Conservation (phyloP, 2,329 filamentous ascomycete genomes). For the Penicillium sp. region DNA sequence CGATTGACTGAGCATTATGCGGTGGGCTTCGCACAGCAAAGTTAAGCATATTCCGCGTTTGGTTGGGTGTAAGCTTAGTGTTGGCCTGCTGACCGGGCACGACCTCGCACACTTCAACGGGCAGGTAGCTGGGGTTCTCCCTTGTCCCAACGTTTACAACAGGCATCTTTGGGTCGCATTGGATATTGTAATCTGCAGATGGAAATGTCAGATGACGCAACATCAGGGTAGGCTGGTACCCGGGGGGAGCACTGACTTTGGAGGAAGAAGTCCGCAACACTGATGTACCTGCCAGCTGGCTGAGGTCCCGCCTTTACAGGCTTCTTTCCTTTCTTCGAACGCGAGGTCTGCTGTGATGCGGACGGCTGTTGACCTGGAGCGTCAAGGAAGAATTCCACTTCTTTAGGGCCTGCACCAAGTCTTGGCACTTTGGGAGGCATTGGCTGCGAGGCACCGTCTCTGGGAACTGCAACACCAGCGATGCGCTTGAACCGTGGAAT, state of each 20-base stretch:
- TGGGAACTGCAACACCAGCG: no score
- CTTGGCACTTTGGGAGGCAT: no score
- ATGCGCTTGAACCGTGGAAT: no score
- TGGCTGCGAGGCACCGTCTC: no score
- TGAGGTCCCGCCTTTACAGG: no score
- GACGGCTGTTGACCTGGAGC: slow-evolving; percentile 14
- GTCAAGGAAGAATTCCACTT: slow-evolving; percentile 50
- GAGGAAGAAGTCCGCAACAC: slow-evolving; percentile 46
- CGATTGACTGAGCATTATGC: slow-evolving; percentile 60
- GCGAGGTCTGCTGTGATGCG: no score
- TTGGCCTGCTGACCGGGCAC: slow-evolving; percentile 56
- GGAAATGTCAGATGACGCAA: no score
- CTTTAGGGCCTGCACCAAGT: slow-evolving; percentile 45
- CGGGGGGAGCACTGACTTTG: no score
- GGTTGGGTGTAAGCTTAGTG: slow-evolving; percentile 49
- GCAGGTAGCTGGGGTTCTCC: slow-evolving; percentile 54
- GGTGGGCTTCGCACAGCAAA: slow-evolving; percentile 62
- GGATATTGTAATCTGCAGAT: slow-evolving; percentile 29
- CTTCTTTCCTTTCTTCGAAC: slow-evolving; percentile 31
- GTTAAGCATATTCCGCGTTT: slow-evolving; percentile 61
- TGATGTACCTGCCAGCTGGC: slow-evolving; percentile 40
- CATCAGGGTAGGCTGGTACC: no score
- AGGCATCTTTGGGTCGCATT: slow-evolving; percentile 44
- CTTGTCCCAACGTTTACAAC: slow-evolving; percentile 58
- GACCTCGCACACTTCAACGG: slow-evolving; percentile 58